Base-by-base conservation (phyloP, 495 filamentous ascomycete species). In the Neurospora tetrasperma region DNA sequence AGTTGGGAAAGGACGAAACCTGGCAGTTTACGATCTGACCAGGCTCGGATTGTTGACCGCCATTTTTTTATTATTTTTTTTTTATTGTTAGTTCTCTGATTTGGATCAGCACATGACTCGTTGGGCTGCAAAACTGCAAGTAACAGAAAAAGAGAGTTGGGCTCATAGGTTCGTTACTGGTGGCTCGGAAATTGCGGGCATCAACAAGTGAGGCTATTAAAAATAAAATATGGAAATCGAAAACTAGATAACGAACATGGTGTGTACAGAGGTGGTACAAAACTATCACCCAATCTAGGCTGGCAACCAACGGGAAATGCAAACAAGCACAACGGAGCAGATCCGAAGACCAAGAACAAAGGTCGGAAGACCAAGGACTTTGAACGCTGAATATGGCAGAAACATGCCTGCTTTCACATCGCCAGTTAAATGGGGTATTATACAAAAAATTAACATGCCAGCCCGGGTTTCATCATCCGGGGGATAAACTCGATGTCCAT, bases 401-500 rank as follows among this genome's bases (percentile, higher is more conserved):
- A 66, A 66, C 54, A 66, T 66, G 62, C 69, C 66, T 70, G 27
- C 73, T 69, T 68, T 27, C 40, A 74, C 42, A 70, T 73, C 73
- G 46, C 72, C 69, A 76, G 74, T 76, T 62, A 72, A n/a, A 74
- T 72, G 75, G 78, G 77, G 77, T 80, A 79, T 80, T 79, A 74
- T 80, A 80, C 77, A 79, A 75, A 75, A 66, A 66, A 43, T 75
- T 38, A 39, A 31, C 73, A 75, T 77, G 76, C 78, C 75, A 73
- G 71, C 69, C 69, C 73, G 43, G 42, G 27, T 59, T 39, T 20
- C 20, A 42, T 75, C 42, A 35, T 23, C 27, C 54, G 70, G 43
- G 46, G 72, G 69, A 75, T 74, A 73, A 66, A 66, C 54, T 35
- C 27, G 27, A 27, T 66, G 54, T 66, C 54, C 54, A 66, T 66